These are phyloP conservation scores for Cordyceps javanica DNA, from an alignment of 2,329 filamentous ascomycete genomes.

Conservation along the genomic window DNA sequence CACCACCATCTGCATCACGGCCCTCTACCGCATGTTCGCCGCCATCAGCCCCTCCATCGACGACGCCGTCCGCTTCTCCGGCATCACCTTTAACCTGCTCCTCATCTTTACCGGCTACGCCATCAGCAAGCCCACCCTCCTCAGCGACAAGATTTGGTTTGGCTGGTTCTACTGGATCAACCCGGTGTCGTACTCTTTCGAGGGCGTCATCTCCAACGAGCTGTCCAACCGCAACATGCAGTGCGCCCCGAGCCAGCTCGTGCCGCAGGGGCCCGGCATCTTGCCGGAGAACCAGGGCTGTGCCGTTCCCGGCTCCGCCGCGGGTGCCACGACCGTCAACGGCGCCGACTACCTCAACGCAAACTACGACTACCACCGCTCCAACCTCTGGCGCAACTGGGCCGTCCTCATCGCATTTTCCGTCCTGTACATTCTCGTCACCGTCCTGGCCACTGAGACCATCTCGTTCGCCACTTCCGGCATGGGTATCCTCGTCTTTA, in stretches of 20 bases:
- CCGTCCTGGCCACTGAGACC: conserved; percentile 58
- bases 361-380: conserved; percentile 47
- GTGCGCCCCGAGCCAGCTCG: conserved; percentile 38
- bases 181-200: conserved; percentile 59
- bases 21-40: conserved; percentile 53
- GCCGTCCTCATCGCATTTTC: conserved; percentile 67
- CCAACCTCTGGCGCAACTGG: conserved; percentile 64
- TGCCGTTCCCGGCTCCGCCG: conserved; percentile 43
- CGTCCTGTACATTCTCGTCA: conserved; percentile 66
- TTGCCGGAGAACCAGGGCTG: conserved; percentile 46
- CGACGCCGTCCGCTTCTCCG: conserved; percentile 54
- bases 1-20: conserved; percentile 48
- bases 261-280: conserved; percentile 38
- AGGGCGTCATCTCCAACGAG: conserved; percentile 51
- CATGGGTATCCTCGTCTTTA: conserved; percentile 66
- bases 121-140: conserved; percentile 48
- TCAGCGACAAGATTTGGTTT: conserved; percentile 60
- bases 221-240: conserved; percentile 46
- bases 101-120: conserved; percentile 62
- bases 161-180: conserved; percentile 61
- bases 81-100: conserved; percentile 52
- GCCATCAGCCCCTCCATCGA: conserved; percentile 53
- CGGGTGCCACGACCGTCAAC: conserved; percentile 39
- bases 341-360: conserved; percentile 48
- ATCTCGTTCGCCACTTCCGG: conserved; percentile 56